Evolutionary conservation across 2,329 filamentous ascomycete genomes (phyloP).

Genomic region (Lecanicillium sp.): DNA sequence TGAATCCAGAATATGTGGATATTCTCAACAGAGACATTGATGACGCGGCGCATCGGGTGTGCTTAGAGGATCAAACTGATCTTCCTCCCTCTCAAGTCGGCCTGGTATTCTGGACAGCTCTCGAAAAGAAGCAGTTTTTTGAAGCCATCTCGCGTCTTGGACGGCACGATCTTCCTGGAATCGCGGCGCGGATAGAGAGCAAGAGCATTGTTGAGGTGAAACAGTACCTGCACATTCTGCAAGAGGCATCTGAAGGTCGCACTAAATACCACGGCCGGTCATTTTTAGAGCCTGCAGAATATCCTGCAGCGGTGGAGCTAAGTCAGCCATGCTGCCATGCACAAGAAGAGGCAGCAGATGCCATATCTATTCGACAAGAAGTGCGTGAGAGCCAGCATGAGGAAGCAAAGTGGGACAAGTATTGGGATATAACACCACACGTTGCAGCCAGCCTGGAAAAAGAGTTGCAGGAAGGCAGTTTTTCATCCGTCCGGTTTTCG

Average conservation of each 20-base stretch:
- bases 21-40: conserved; percentile 51
- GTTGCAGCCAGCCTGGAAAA: conserved; percentile 23
- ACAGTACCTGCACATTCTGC: conserved; percentile 59
- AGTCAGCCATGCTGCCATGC: conserved; percentile 54
- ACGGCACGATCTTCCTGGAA: conserved; percentile 49
- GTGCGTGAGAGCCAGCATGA: conserved; percentile 53
- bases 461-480: conserved; percentile 12
- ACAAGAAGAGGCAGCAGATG: conserved; percentile 62
- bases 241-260: conserved; percentile 36
- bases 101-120: conserved; percentile 57
- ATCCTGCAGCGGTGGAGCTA: conserved; percentile 68
- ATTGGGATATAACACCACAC: conserved; percentile 56
- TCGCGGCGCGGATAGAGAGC: conserved; percentile 55
- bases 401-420: conserved; percentile 48
- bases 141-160: conserved; percentile 57
- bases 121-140: conserved; percentile 68
- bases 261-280: conserved; percentile 24
- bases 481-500: conserved; percentile 36
- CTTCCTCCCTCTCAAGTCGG: conserved; percentile 54
- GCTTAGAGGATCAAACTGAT: conserved; percentile 20
- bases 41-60: conserved; percentile 36
- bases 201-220: conserved; percentile 71
- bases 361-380: conserved; percentile 57
- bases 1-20: conserved; percentile 40
- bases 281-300: conserved; percentile 40